Base-by-base conservation (phyloP, 2,329 filamentous ascomycete species). In the Cladophialophora immunda region DNA sequence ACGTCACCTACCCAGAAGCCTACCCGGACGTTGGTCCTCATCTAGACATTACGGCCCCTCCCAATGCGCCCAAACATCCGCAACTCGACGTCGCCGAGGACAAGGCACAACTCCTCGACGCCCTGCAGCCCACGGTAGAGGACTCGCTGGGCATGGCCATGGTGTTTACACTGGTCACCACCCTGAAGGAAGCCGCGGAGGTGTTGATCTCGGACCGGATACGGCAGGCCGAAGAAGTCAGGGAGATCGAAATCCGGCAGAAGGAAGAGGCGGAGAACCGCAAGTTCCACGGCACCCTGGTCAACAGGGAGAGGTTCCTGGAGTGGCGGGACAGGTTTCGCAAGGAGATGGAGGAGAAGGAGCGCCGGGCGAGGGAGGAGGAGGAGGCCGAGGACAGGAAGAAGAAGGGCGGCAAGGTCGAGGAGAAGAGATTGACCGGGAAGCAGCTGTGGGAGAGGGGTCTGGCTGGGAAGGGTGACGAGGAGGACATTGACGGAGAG, bases 131-230 rank as follows among this genome's bases (percentile, higher is more conserved):
- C 17, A 92, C 90, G 0, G 91, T 97, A 38, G 90, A 95, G 77
- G 95, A 99, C 79, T 98, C 94, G 73, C 81, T 98, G 67, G 95
- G 95, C 69, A 98, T 98, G 90, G 92, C 93, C 63, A 99, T 99
- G 95, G 83, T 99, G 1, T 99, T 98, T 80, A 93, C 94, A 0
- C 83, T 99, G 27, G 91, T 96, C 62, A 92, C 91, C 15, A 88
- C 91, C 0, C 82, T 99, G 67, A 98, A 97, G 77, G 95, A 99
- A 66, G 85, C 87, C 59, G 94, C 94, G n/a, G 95, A 99, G 82
- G 85, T 89, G 73, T 86, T 99, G 66, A 89, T 98, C 72, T 80
- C 85, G 17, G 89, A 93, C 69, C 89, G 95, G 54, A 87, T 89
- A 75, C 87, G 88, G 65, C 90, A 84, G 8, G 86, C 84, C 17